Evolutionary conservation across 1,284 basidiomycete genomes (phyloP), one percentile per base, ranked within the genome.

Genomic region (Ceratobasidium sp.): DNA sequence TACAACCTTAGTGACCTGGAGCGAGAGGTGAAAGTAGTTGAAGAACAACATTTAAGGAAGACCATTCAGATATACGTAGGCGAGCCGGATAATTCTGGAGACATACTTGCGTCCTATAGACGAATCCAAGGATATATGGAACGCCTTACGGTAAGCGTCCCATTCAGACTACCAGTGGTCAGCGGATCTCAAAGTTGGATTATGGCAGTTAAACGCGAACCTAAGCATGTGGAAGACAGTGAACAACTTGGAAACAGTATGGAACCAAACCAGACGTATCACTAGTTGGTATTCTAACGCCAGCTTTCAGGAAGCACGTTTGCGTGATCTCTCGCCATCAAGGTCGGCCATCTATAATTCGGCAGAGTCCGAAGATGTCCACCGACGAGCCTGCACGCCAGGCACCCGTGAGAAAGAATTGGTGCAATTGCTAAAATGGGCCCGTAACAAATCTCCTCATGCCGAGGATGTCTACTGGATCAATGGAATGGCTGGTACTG

Each of bases 401-500:
- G 40, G 38, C n/a, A 64, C 58, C 29, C 58, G 58, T 15, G 12
- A 13, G 32, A 12, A n/a, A 12, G 20, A 50, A 12, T 34, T 64
- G 32, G n/a, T 15, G 29, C 12, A 40, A 10, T 22, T 64, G 8
- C 20, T 12, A 10, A 20, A 15, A 13, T 64, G 58, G 58, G 32
- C 58, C 45, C 22, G 38, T 20, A 32, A 64, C 27, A 4, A 22
- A 4, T 12, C 32, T 13, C 31, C 45, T 25, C 13, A 29, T 1
- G 5, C 35, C 38, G 12, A 43, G 20, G 50, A 49, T 8, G n/a
- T 64, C 12, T 50, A 50, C 29, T 64, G 58, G 58, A 25, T 64
- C 22, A 64, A 34, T n/a, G 58, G 58, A 32, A 47, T 47, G 45
- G 45, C 45, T 20, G 53, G 31, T 5, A 55, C 53, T 7, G 55